Base-by-base conservation (phyloP, 2,329 filamentous ascomycete genomes). In the Ceratocystis smalleyi region DNA sequence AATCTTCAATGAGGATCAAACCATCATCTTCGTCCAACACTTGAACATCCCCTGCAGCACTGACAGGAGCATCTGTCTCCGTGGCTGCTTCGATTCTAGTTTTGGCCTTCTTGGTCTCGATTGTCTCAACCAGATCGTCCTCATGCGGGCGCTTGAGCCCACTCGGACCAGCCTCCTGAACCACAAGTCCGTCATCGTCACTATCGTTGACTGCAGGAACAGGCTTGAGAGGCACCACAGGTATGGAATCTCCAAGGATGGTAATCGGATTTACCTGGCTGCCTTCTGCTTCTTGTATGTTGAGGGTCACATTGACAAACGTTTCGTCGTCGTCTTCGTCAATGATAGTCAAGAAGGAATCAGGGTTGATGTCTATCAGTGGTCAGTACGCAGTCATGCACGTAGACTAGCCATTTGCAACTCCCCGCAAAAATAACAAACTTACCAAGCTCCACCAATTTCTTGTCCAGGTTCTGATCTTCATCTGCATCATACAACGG, bases 401-500 rank as follows among this genome's bases (percentile, higher is more conserved):
- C 10, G 5, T 24, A 27, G 8, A 30, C 10, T 10, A 40, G 4
- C 35, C 35, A 15, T 15, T 40, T 22, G 8, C 5, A 24, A 7
- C 15, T 6, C 24, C 15, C 12, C 15, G 43, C 30, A 30, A 3
- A 10, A 30, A 45, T 17, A 64, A 30, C 19, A 61, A 64, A 62
- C 76, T 69, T 77, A 83, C 83, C 88, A 7, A 96, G 79, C 22
- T 96, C 88, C 30, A 75, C 79, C 61, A 99, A 80, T 67, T 87
- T 91, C 77, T 90, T 95, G 0, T 78, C 74, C 0, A 97, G 77
- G 70, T 96, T 95, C 65, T 95, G 89, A 3, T 89, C 89, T 70
- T 95, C 83, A 64, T 97, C 94, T 0, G 86, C 83, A 70, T 97
- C 94, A 70, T 95, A 97, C 51, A 97, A 79, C n/a, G 91, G 79